Base-by-base conservation (phyloP, 2,329 filamentous ascomycete species). In the Neopestalotiopsis clavispora region DNA sequence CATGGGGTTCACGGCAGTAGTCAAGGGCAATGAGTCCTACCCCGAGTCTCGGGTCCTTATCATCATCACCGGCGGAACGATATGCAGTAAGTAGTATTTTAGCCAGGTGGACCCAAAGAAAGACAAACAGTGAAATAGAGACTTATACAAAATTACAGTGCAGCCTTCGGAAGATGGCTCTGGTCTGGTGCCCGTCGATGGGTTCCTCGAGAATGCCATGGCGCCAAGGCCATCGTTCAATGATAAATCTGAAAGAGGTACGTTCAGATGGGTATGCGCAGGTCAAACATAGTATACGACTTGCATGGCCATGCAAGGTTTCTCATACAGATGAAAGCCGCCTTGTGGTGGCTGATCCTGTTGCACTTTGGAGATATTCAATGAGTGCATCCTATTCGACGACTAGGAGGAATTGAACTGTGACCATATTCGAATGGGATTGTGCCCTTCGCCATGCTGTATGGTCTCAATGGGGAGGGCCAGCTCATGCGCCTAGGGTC, bases 161-260 rank as follows among this genome's bases (percentile, higher is more conserved):
- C 90, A 92, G 77, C 91, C 90, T 67, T 94, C 94, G 10, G 87
- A 88, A 10, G 67, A 68, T 40, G 69, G 63, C 9, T 89, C 94
- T 73, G 95, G 95, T 1, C 89, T 97, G 67, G 86, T 96, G 45
- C 95, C 95, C 5, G 92, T 93, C 68, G 84, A 89, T 74, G 92
- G 92, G 3, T 97, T 98, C 78, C 84, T 97, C 59, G 89, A 96
- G 75, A 90, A 90, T 73, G 94, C 94, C 75, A 91, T 98, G 84
- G 91, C 92, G 4, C 92, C 92, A 9, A 87, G 93, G 40, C 93
- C 93, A 2, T 92, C 91, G 1, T 97, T 97, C 84, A 97, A 97
- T 78, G 94, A 97, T 79, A 85, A 87, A 68, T 90, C 90, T 1
- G 83, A 85, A 40, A 85, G 77, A 74, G 76, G 80, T 81, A 77